Evolutionary conservation across 148 eudicot genomes (phyloP), one percentile per base, ranked within the genome.

Genomic region (Amaranthus hypochondriacus): DNA sequence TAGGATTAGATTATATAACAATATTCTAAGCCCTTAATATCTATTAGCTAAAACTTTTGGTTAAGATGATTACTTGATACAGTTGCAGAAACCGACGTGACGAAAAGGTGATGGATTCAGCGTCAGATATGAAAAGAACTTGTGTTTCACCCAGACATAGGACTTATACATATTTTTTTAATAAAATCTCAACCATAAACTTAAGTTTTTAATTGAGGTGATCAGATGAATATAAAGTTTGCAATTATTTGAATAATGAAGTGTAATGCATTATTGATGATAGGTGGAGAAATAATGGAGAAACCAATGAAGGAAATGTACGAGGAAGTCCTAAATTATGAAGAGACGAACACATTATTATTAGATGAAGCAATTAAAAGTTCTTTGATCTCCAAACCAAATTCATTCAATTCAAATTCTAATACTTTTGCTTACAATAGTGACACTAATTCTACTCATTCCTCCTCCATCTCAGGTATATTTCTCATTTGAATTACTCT

Each of bases 401-500:
- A 28, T 64, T 56, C 71, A 8, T 56, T 49, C 15, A 71, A 47
- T 14, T 62, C 55, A 13, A 69, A 68, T 15, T 66, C 47, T 48
- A 66, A 48, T 4, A 50, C 52, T 50, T 18, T 78, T 58, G 72
- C 50, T 66, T 59, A 73, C 57, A 68, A 7, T 57, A 74, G 63
- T 79, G 70, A 74, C 70, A 54, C 77, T 0, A 53, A 71, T 69
- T 80, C 82, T 50, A 80, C 82, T 6, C 79, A 80, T 71, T 70
- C 82, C 48, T 75, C 82, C 9, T 66, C 75, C 28, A 52, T 75
- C 52, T 75, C 71, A 21, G 82, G 82, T 79, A 75, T 21, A 7
- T n/a, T 12, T 6, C 12, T 56, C 42, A 0, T 13, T 18, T 28
- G 39, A 28, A 28, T 48, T 39, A 0, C 42, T 50, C 58, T 14